Conservation (phyloP, 2,329 filamentous ascomycete species). For the Talaromyces sp. region DNA sequence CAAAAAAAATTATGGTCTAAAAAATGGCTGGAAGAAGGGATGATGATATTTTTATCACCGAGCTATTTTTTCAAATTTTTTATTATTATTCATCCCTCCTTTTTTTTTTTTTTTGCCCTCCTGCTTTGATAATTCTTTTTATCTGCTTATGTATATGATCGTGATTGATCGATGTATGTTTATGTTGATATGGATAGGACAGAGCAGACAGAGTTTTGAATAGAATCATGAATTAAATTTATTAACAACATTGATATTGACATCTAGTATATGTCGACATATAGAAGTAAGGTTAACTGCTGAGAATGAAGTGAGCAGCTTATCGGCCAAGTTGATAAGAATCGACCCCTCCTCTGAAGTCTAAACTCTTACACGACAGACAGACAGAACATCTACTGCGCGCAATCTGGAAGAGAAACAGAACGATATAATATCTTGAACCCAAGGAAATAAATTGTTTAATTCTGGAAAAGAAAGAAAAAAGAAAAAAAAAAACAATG, state of each 20-base stretch:
- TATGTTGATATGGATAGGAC: background rate
- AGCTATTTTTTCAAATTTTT: background rate
- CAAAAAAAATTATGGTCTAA: background rate
- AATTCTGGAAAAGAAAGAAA: background rate
- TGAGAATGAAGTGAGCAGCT: background rate
- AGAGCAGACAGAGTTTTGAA: background rate
- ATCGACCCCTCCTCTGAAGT: background rate
- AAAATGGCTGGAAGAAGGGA: background rate
- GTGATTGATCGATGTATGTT: conserved; percentile 9
- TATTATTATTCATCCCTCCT: background rate
- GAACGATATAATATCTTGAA: background rate
- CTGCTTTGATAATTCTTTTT: background rate
- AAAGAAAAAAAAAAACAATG: conserved; percentile 35
- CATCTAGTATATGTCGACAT: background rate
- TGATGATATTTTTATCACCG: background rate
- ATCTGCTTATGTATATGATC: background rate
- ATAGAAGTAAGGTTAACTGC: background rate
- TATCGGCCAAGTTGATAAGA: background rate
- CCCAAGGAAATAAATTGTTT: background rate
- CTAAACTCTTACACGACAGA: background rate
- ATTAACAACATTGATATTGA: background rate
- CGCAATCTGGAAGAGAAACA: background rate
- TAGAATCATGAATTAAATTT: background rate
- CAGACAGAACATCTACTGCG: background rate
- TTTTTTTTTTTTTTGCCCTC: background rate